Base-by-base conservation (phyloP, 495 filamentous ascomycete species). In the Hyaloscypha finlandica region DNA sequence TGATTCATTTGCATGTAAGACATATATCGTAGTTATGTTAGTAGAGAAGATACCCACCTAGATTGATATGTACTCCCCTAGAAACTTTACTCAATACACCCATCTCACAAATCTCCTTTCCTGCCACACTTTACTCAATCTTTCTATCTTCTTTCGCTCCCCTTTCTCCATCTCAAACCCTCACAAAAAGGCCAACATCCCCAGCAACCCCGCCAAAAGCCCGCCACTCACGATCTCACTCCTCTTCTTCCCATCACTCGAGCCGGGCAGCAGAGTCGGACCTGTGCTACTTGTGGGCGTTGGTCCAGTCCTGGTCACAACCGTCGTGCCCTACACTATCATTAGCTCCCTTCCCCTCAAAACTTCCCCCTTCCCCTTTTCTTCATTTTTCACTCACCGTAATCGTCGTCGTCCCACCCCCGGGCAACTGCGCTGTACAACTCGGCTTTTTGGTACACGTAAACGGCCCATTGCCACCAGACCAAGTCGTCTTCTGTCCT, bases 401-500 rank as follows among this genome's bases (percentile, higher is more conserved):
- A 19, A 68, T 29, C 0, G 66, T 68, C 0, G 52, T 29, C 3
- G 19, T 48, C 2, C 59, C 52, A 29, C 61, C 61, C 1, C 66
- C 66, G 1, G 66, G 66, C 19, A 68, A 52, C 5, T 64, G 61
- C 29, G 53, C 58, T 0, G 31, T 42, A 35, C 66, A 68, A 22
- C 55, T 68, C n/a, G n/a, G 33, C 19, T 6, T 53, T 6, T 51
- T 55, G 0, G 31, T 30, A 32, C 66, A 68, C 14, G 61, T 11
- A 25, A 14, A 59, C 30, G 66, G 66, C 6, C 66, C 66, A 19
- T 22, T 6, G 31, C 25, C 37, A 20, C 61, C 60, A 3, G 39
- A 64, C 60, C 60, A 68, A 3, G 61, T 64, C 32, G 61, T 68
- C 9, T 61, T 68, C 37, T 68, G 66, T 9, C 66, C 66, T 11